Evolutionary conservation across 2,329 filamentous ascomycete species (phyloP).

Genomic region (Coleophoma eucalyptorum): DNA sequence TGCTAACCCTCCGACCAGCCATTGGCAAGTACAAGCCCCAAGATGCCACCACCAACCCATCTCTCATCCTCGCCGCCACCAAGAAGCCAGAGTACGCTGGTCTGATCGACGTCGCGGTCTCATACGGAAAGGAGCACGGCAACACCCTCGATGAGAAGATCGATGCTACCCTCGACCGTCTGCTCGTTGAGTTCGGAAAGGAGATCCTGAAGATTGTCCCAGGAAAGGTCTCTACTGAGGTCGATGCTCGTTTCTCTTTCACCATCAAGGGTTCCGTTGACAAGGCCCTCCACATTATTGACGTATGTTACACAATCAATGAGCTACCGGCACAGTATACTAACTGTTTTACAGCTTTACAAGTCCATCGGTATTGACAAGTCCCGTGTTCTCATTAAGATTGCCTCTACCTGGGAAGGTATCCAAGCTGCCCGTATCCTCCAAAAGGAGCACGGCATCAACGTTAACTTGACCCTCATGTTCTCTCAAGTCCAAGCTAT

Average conservation of each 20-base stretch:
- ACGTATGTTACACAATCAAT: constrained; percentile 56
- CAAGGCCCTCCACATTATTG: constrained; percentile 96
- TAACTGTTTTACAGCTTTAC: constrained; percentile 69
- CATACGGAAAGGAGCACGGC: constrained; percentile 77
- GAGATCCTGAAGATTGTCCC: constrained; percentile 97
- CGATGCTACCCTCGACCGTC: constrained; percentile 84
- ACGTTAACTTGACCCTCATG: constrained; percentile 98
- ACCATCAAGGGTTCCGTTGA: constrained; percentile 87
- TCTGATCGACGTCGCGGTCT: constrained; percentile 82
- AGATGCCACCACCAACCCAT: constrained; percentile 99
- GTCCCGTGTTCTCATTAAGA: constrained; percentile 96
- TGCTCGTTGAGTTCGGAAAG: constrained; percentile 96
- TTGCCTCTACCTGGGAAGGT: constrained; percentile 98
- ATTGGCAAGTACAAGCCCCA: constrained; percentile 99
- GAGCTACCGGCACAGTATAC: neutral
- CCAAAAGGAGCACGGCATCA: constrained; percentile 92
- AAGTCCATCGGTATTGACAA: constrained; percentile 86
- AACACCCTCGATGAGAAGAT: constrained; percentile 74
- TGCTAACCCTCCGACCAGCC: constrained; percentile 43
- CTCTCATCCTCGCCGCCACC: constrained; percentile 93
- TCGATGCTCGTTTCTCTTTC: constrained; percentile 94
- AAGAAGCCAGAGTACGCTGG: constrained; percentile 97
- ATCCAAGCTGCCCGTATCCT: constrained; percentile 98
- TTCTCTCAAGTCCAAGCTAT: constrained; percentile 96
- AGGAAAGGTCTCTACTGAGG: constrained; percentile 98